Conservation (phyloP, 208 protist species). For the Crithidia mellificae region DNA sequence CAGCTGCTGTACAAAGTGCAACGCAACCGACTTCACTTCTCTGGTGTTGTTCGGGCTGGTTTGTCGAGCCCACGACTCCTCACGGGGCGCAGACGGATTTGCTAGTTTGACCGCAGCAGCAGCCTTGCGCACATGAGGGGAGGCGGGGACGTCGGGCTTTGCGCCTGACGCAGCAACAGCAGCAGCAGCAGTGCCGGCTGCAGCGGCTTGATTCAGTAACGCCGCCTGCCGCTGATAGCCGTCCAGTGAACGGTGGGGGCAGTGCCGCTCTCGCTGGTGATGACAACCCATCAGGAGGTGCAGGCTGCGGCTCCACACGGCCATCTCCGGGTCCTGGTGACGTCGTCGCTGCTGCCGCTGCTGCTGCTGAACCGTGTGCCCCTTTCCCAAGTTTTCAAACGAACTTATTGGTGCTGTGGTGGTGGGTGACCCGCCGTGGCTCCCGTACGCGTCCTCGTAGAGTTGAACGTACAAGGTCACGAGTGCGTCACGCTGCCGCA, state of each 20-base stretch:
- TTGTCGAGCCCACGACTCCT: no score
- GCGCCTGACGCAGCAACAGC: no score
- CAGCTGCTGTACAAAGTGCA: slow-evolving; percentile 21
- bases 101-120: no score
- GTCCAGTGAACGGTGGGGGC: slow-evolving; percentile 27
- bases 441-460: neutral
- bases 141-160: no score
- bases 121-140: no score
- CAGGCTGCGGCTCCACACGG: slow-evolving; percentile 13
- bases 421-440: neutral
- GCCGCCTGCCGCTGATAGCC: neutral
- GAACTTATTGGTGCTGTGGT: no score
- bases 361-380: neutral
- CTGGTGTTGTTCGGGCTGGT: no score
- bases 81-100: no score
- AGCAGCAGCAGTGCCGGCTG: no score
- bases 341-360: neutral
- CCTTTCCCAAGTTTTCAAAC: no score
- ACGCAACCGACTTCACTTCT: slow-evolving; percentile 2
- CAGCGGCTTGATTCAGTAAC: neutral
- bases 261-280: slow-evolving; percentile 40
- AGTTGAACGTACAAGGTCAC: slow-evolving; percentile 8
- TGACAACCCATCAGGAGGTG: slow-evolving; percentile 30
- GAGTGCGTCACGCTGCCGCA: slow-evolving; percentile 29
- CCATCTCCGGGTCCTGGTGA: neutral